A percentile compares a stretch with the other conserved stretches of the same genome.
Evolutionary conservation across 768 basidiomycete genomes (phyloP).

Genomic region (Mrakia gelida): DNA sequence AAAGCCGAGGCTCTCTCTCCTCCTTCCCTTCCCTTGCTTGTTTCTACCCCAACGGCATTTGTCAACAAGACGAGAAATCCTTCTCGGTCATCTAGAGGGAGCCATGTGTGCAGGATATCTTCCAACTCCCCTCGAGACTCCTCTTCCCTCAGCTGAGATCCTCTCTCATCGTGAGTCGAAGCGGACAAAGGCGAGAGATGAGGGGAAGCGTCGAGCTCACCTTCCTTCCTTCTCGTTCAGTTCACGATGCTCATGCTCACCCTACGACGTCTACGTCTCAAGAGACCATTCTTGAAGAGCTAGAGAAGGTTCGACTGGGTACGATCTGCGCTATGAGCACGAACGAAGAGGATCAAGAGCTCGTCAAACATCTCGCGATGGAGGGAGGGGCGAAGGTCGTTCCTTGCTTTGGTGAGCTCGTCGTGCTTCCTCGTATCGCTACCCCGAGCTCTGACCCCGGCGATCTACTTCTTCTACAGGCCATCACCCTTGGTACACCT

Average conservation of each 20-base stretch:
- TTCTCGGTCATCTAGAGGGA: no score
- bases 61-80: no score
- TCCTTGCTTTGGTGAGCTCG: slow-evolving; percentile 5
- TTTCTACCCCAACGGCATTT: no score
- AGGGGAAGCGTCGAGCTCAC: not conserved
- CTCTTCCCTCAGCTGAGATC: no score
- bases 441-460: no score
- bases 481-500: slow-evolving; percentile 90
- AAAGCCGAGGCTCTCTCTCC: no score
- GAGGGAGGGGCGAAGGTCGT: slow-evolving; percentile 5
- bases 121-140: no score
- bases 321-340: slow-evolving; percentile 47
- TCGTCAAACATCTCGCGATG: slow-evolving; percentile 23
- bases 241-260: not conserved
- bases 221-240: not conserved
- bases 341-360: slow-evolving; percentile 34
- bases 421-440: no score
- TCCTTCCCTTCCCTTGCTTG: no score
- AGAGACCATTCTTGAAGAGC: not conserved
- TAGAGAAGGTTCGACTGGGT: not conserved
- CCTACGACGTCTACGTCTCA: not conserved
- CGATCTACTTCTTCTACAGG: slow-evolving; percentile 58
- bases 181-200: no score
- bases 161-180: no score
- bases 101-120: no score